These are phyloP conservation scores for Aureobasidium sp. DNA, from an alignment of 2,329 filamentous ascomycete genomes.

Conservation along the genomic window DNA sequence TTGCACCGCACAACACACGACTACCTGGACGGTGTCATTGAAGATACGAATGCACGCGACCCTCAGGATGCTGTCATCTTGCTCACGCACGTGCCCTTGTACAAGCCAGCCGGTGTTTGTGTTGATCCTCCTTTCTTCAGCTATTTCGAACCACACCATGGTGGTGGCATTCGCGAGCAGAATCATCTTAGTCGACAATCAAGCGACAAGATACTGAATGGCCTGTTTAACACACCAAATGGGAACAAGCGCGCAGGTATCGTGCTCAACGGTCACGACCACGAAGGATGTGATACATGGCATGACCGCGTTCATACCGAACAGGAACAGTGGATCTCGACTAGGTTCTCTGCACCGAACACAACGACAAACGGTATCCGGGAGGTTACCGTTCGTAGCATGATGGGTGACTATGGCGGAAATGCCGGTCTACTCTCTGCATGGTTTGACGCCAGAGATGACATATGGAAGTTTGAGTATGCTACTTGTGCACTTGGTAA, in stretches of 20 bases:
- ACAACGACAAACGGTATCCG: conserved; percentile 52
- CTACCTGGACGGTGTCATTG: conserved; percentile 17
- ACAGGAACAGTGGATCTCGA: conserved; percentile 25
- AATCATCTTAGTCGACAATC: conserved; percentile 74
- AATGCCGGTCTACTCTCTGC: conserved; percentile 81
- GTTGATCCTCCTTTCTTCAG: conserved; percentile 77
- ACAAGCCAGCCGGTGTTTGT: conserved; percentile 77
- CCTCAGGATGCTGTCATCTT: conserved; percentile 65
- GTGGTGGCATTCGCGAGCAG: conserved; percentile 76
- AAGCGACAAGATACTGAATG: conserved; percentile 66
- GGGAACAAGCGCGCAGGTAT: conserved; percentile 52
- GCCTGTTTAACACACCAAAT: conserved; percentile 54
- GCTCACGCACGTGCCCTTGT: conserved; percentile 84
- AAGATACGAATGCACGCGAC: background rate
- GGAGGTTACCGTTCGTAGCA: conserved; percentile 89
- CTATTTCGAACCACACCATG: conserved; percentile 61
- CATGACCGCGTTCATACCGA: conserved; percentile 47
- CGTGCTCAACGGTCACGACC: conserved; percentile 88
- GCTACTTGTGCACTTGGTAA: conserved; percentile 69
- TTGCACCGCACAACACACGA: conserved; percentile 71
- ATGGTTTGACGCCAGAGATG: conserved; percentile 66
- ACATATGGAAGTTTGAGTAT: conserved; percentile 80
- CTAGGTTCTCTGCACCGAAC: conserved; percentile 24
- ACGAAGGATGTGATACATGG: conserved; percentile 84
- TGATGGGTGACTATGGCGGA: conserved; percentile 97